Evolutionary conservation across 371 early-diverging fungal species (phyloP).

Genomic region (Fennellomyces sp.): DNA sequence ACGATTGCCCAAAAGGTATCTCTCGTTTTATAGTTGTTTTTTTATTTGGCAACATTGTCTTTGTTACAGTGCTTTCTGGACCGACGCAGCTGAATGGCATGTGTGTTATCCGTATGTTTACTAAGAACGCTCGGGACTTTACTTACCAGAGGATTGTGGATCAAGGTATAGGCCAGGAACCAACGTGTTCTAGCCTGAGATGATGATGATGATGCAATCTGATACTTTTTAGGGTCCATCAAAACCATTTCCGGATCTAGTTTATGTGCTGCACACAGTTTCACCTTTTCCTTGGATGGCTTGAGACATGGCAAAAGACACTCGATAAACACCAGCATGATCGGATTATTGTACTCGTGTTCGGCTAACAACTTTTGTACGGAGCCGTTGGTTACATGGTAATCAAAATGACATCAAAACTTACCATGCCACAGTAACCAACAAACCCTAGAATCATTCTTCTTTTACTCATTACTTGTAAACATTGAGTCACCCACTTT

Average conservation of each 20-base stretch:
- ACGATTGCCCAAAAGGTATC: too few relatives aligned
- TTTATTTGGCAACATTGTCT: too few relatives aligned
- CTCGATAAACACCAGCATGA: constrained; percentile 39
- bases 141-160: constrained; percentile 44
- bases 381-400: background rate
- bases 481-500: background rate
- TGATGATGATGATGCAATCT: background rate
- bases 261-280: background rate
- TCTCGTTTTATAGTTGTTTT: too few relatives aligned
- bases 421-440: constrained; percentile 56
- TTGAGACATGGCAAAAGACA: constrained; percentile 22
- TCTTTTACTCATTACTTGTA: background rate
- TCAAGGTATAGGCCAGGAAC: constrained; percentile 46
- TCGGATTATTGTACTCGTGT: constrained; percentile 52
- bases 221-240: background rate
- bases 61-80: too few relatives aligned
- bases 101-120: too few relatives aligned
- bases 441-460: constrained; percentile 27
- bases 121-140: too few relatives aligned
- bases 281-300: background rate
- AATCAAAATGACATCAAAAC: background rate
- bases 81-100: too few relatives aligned
- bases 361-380: constrained; percentile 37
- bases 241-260: background rate
- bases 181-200: constrained; percentile 39